phyloP scores from a whole-genome alignment of 345 rosid genomes.

The Eucalyptus victrix region DNA sequence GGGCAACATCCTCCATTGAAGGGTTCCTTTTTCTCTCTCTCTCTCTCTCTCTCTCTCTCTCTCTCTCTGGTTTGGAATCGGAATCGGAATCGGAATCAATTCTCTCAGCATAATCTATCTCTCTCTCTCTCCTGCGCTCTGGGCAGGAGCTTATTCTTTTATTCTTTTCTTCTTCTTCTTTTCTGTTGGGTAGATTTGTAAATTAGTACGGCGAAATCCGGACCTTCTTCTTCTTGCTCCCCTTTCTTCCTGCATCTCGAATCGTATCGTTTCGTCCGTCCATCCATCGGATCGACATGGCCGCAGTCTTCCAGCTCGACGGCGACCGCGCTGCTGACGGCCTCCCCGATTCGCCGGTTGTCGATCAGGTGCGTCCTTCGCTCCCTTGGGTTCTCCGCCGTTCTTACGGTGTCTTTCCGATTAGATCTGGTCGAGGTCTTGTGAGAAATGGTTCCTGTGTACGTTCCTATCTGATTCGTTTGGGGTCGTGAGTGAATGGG shows the following conservation, averaged over 20 bases:
- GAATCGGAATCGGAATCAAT: neutral
- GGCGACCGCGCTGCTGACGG: neutral
- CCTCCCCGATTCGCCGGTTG: neutral
- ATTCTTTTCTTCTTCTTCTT: neutral
- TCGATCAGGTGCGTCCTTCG: constrained; percentile 13
- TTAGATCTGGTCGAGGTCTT: neutral
- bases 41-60: too few species aligned
- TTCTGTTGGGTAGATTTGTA: neutral
- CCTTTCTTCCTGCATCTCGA: neutral
- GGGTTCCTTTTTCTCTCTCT: neutral
- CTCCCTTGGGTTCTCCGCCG: neutral
- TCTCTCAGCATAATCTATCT: neutral
- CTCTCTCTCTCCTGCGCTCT: neutral
- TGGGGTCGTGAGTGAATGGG: neutral
- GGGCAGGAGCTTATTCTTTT: neutral
- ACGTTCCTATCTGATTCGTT: neutral
- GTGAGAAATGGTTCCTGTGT: neutral
- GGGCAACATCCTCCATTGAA: neutral
- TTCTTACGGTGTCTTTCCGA: neutral
- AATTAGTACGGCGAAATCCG: neutral
- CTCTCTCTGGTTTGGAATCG: neutral
- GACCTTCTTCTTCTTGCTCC: neutral
- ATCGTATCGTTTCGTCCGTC: neutral
- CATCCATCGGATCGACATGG: neutral
- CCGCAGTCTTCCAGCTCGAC: constrained; percentile 2